Evolutionary conservation across 2,329 filamentous ascomycete genomes (phyloP).

Genomic region (Venturia effusa): DNA sequence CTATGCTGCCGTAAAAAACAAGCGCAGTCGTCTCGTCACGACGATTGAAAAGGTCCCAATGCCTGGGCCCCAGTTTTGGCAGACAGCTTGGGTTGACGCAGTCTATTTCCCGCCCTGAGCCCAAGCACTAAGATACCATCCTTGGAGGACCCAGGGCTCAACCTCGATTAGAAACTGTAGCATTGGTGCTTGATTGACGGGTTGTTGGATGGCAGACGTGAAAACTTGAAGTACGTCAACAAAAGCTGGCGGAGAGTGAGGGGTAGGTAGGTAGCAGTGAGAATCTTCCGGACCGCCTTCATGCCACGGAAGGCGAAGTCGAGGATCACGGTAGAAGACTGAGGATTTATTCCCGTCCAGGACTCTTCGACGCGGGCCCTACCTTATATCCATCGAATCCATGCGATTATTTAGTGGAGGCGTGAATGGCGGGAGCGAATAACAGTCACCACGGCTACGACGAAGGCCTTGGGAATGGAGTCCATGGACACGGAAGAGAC

Average conservation of each 20-base stretch:
- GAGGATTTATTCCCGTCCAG: neutral
- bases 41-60: too few species aligned
- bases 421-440: constrained; percentile 3
- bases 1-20: too few species aligned
- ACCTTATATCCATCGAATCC: constrained; percentile 2
- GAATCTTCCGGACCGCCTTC: neutral
- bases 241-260: neutral
- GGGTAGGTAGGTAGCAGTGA: neutral
- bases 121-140: too few species aligned
- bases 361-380: neutral
- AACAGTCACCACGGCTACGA: neutral
- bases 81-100: too few species aligned
- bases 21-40: too few species aligned
- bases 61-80: too few species aligned
- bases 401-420: constrained; percentile 3
- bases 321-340: neutral
- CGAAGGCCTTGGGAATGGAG: neutral
- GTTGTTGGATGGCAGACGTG: neutral
- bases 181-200: neutral
- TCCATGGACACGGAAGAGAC: too few species aligned
- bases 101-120: too few species aligned
- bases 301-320: neutral
- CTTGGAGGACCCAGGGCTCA: too few species aligned
- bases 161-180: too few species aligned
- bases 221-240: constrained; percentile 2